Conservation (phyloP, 306 rosid genomes). For the Cyclanthera cordifolia region DNA sequence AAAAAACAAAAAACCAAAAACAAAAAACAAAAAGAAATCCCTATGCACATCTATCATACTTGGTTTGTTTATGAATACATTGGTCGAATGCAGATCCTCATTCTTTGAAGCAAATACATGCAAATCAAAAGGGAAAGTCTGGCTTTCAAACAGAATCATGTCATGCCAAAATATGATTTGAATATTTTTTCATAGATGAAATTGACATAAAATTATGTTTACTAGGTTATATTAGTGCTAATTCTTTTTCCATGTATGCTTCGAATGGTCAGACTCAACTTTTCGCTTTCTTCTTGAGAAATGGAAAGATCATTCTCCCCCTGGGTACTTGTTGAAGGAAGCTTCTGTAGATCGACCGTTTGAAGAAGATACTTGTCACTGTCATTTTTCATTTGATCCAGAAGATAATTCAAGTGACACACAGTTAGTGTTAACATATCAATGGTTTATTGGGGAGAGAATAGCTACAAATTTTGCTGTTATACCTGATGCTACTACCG, state of each 20-base stretch:
- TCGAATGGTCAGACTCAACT: slow-evolving; percentile 51
- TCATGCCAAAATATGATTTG: not conserved
- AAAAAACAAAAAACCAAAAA: too few species aligned
- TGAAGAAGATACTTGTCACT: slow-evolving; percentile 82
- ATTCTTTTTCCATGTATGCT: slow-evolving; percentile 6
- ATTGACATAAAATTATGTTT: not conserved
- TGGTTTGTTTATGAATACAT: not conserved
- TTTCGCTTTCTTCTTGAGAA: slow-evolving; percentile 66
- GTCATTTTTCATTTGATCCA: slow-evolving; percentile 57
- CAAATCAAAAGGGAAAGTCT: not conserved
- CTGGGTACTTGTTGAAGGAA: slow-evolving; percentile 55
- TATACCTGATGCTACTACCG: slow-evolving; percentile 62
- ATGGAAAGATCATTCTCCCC: slow-evolving; percentile 79
- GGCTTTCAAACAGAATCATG: not conserved
- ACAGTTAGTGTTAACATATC: slow-evolving; percentile 55
- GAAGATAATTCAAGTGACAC: slow-evolving; percentile 39
- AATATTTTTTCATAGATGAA: not conserved
- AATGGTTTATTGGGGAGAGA: slow-evolving; percentile 83
- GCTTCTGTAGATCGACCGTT: slow-evolving; percentile 71
- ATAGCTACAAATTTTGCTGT: slow-evolving; percentile 47
- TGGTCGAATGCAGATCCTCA: not conserved
- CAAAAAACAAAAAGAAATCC: not conserved
- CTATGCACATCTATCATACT: not conserved
- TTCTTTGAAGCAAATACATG: not conserved
- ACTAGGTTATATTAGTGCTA: not conserved